Conservation (phyloP, 2,329 filamentous ascomycete genomes). For the Microcyclospora pomicola region DNA sequence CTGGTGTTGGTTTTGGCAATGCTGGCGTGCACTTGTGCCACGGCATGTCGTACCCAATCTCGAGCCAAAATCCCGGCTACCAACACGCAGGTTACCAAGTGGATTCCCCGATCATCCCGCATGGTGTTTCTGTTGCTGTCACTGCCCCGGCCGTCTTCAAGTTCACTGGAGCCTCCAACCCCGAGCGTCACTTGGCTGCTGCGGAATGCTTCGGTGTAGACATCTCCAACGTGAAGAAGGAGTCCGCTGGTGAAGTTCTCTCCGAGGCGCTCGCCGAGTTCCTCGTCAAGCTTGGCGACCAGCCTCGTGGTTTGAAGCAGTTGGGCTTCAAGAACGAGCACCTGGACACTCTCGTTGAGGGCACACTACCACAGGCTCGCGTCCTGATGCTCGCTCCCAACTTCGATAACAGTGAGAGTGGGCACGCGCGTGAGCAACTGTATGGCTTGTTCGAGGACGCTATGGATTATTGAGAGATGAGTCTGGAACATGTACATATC, state of each 20-base stretch:
- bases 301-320: conserved; percentile 71
- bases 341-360: conserved; percentile 76
- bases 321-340: conserved; percentile 66
- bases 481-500: no score
- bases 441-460: conserved; percentile 35
- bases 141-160: conserved; percentile 87
- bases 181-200: conserved; percentile 76
- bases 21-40: conserved; percentile 85
- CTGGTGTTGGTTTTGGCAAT: conserved; percentile 93
- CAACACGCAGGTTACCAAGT: conserved; percentile 78
- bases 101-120: conserved; percentile 67
- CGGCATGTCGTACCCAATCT: conserved; percentile 96
- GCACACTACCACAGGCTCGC: conserved; percentile 80
- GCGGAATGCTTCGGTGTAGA: conserved; percentile 88
- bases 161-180: conserved; percentile 84
- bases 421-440: conserved; percentile 37
- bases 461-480: conserved; percentile 24
- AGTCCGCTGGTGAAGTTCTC: conserved; percentile 79
- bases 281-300: conserved; percentile 69
- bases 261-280: conserved; percentile 73
- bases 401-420: conserved; percentile 38
- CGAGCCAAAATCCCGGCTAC: conserved; percentile 85
- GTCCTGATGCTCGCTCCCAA: conserved; percentile 87
- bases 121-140: conserved; percentile 89
- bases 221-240: conserved; percentile 70